Conservation (phyloP, 2,329 filamentous ascomycete genomes). For the Ampelomyces quisqualis region DNA sequence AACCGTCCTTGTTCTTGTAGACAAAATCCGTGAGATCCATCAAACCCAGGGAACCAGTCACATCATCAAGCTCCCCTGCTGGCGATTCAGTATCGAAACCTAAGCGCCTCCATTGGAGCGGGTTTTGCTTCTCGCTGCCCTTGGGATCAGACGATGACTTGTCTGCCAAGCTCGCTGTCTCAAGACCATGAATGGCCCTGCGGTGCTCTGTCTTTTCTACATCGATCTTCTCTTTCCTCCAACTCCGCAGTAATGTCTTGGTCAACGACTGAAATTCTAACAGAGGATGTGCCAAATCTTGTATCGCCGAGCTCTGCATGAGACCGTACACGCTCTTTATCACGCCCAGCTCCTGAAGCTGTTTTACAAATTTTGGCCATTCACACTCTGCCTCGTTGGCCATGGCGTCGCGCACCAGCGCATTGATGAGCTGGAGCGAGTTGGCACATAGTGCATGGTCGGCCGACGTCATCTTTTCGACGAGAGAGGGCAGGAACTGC, state of each 20-base stretch:
- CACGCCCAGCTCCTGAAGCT: constrained; percentile 86
- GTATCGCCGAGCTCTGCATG: constrained; percentile 90
- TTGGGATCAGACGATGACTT: constrained; percentile 44
- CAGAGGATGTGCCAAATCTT: constrained; percentile 85
- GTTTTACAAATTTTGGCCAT: constrained; percentile 94
- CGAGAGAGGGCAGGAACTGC: constrained; percentile 91
- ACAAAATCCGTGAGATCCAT: constrained; percentile 98
- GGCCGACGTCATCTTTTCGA: constrained; percentile 85
- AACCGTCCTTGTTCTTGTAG: constrained; percentile 84
- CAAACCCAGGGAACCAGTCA: constrained; percentile 86
- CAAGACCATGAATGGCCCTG: constrained; percentile 79
- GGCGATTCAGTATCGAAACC: constrained; percentile 92
- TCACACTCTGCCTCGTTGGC: constrained; percentile 75
- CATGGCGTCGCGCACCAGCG: constrained; percentile 87
- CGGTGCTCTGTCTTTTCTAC: constrained; percentile 85
- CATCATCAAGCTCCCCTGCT: constrained; percentile 78
- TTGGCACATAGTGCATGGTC: constrained; percentile 96
- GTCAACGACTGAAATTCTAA: constrained; percentile 92
- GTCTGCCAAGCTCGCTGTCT: constrained; percentile 77
- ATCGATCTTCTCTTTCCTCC: constrained; percentile 82
- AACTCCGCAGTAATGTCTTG: constrained; percentile 82
- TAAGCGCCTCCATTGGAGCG: constrained; percentile 88
- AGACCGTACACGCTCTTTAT: constrained; percentile 87
- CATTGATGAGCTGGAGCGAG: constrained; percentile 91
- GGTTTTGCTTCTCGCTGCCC: constrained; percentile 72